Evolutionary conservation across 2,329 filamentous ascomycete genomes (phyloP).

Genomic region (Exophiala aquamarina): DNA sequence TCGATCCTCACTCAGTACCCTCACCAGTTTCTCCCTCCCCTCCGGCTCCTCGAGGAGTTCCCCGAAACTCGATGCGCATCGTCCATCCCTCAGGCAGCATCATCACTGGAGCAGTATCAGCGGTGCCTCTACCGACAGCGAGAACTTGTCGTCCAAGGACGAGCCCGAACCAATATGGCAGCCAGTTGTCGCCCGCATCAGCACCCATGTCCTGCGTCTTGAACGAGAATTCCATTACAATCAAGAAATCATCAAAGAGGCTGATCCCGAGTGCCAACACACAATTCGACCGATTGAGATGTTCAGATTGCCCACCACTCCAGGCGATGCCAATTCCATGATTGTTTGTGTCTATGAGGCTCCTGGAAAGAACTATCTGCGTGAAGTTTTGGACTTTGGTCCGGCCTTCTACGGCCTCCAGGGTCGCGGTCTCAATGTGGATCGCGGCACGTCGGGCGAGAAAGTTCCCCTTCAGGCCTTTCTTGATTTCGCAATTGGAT

Average conservation of each 20-base stretch:
- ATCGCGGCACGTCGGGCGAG: slow-evolving; percentile 51
- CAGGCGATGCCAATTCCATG: slow-evolving; percentile 69
- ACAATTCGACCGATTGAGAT: slow-evolving; percentile 81
- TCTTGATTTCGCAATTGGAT: slow-evolving; percentile 87
- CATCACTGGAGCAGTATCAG: slow-evolving; percentile 55
- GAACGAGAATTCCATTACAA: slow-evolving; percentile 85
- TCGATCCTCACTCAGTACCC: slow-evolving; percentile 43
- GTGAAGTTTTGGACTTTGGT: slow-evolving; percentile 67
- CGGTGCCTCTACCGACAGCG: slow-evolving; percentile 43
- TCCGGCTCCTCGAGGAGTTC: slow-evolving; percentile 45
- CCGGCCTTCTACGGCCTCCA: slow-evolving; percentile 68
- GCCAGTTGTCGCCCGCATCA: slow-evolving; percentile 77
- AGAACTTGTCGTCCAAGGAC: slow-evolving; percentile 39
- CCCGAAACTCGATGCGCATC: slow-evolving; percentile 39
- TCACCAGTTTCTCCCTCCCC: slow-evolving; percentile 40
- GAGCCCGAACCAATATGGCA: slow-evolving; percentile 49
- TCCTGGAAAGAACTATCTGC: slow-evolving; percentile 71
- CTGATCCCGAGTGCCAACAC: slow-evolving; percentile 71
- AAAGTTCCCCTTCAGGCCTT: slow-evolving; percentile 73
- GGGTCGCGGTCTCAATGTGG: slow-evolving; percentile 37
- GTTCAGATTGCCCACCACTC: slow-evolving; percentile 66
- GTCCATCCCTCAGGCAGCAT: slow-evolving; percentile 39
- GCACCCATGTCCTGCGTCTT: slow-evolving; percentile 76
- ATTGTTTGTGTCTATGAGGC: slow-evolving; percentile 79
- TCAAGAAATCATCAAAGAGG: slow-evolving; percentile 68